Evolutionary conservation across 1,284 basidiomycete genomes (phyloP), one percentile per base, ranked within the genome.

Genomic region (Anthracocystis setariae): DNA sequence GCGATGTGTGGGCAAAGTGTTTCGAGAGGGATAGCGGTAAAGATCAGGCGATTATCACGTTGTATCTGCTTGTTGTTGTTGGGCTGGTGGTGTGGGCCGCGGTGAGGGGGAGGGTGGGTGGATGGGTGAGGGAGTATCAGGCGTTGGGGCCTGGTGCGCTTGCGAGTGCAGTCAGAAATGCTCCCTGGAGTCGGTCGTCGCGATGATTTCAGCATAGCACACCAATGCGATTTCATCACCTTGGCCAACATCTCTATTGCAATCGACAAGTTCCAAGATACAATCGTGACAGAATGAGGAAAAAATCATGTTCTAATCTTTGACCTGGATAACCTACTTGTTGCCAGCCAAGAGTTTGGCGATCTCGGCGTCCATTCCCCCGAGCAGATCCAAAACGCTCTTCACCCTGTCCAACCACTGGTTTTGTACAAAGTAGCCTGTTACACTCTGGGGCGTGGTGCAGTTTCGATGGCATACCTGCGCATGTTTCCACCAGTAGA

Each of bases 1-100:
- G 82, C 3, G 79, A 83, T 44, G 80, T 83, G 0, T 81, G 79
- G 80, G 79, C 81, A 3, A 78, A 76, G 46, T 83, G 82, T 33
- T 82, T 82, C 27, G 81, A 80, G 33, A 69, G 79, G 12, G 80
- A 82, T 56, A 74, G 73, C 2, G 62, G 62, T 25, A 82, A 81
- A 42, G 81, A 82, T 58, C 72, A 78, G 49, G 57, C 59, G 18
- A 79, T 82, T 23, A 79, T 82, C 7, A 61, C 73, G 3, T 47
- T 80, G 44, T 82, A 82, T 47, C 46, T 82, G 25, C 13, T 79
- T 1, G 63, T 65, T 4, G 61, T 78, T 1, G 23, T 72, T 3
- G 78, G 39, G 1, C 50, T 79, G 42, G 46, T 76, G 0, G 59
- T 17, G 10, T 52, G 56, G 18, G 56, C 73, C 1, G 52, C 38